phyloP scores from a whole-genome alignment of 345 rosid species.

The Arabidopsis thaliana region TAIR10.1 NC_003074.8:6429501-6430000 shows the following conservation, averaged over 20 bases:
- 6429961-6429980: conserved; percentile 69
- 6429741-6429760: background rate
- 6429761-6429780: conserved; percentile 54
- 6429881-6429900: conserved; percentile 45
- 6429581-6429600: conserved; percentile 34
- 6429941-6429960: conserved; percentile 71
- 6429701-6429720: conserved; percentile 26
- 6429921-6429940: conserved; percentile 53
- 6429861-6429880: conserved; percentile 52
- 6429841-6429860: conserved; percentile 59
- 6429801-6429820: conserved; percentile 53
- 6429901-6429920: conserved; percentile 60
- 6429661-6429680: conserved; percentile 33
- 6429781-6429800: conserved; percentile 57
- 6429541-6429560: conserved; percentile 13
- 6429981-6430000: conserved; percentile 46
- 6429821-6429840: conserved; percentile 62
- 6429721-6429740: conserved; percentile 30
- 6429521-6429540: conserved; percentile 28
- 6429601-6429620: conserved; percentile 15
- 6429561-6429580: conserved; percentile 24
- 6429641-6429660: conserved; percentile 32
- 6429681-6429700: conserved; percentile 17
- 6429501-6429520: conserved; percentile 45
- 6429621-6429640: conserved; percentile 35